These are phyloP conservation scores for Karstenula rhodostoma DNA, from an alignment of 2,329 filamentous ascomycete species.

Conservation along the genomic window DNA sequence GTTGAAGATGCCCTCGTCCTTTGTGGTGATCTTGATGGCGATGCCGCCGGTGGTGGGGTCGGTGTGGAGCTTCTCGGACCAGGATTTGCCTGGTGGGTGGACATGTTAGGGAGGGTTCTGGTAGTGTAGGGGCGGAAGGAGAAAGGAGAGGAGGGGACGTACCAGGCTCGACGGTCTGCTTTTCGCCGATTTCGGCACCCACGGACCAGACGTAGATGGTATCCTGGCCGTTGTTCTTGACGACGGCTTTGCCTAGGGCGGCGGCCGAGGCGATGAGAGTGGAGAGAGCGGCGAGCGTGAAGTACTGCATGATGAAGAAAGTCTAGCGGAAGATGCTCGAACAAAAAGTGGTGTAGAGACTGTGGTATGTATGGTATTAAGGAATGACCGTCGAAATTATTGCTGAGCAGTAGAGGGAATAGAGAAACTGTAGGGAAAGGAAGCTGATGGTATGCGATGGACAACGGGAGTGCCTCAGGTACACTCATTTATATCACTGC, in stretches of 20 bases:
- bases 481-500: not conserved
- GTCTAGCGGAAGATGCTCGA: slow-evolving; percentile 3
- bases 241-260: slow-evolving; percentile 36
- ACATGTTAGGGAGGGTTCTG: not conserved
- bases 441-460: not conserved
- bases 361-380: not conserved
- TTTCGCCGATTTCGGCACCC: slow-evolving; percentile 27
- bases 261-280: slow-evolving; percentile 28
- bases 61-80: slow-evolving; percentile 30
- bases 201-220: slow-evolving; percentile 40
- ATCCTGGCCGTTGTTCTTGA: slow-evolving; percentile 32
- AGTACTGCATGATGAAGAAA: slow-evolving; percentile 26
- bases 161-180: slow-evolving; percentile 31
- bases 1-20: slow-evolving; percentile 30
- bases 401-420: not conserved
- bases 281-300: slow-evolving; percentile 21
- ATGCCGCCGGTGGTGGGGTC: slow-evolving; percentile 37
- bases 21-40: slow-evolving; percentile 41
- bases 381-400: slow-evolving; percentile 5
- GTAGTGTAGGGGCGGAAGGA: not conserved
- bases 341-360: not conserved
- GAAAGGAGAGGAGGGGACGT: not conserved
- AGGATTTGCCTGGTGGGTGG: slow-evolving; percentile 24
- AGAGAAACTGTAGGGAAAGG: not conserved
- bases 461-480: not conserved